Evolutionary conservation across 2,329 filamentous ascomycete genomes (phyloP).

Genomic region (Penicillium hordei): DNA sequence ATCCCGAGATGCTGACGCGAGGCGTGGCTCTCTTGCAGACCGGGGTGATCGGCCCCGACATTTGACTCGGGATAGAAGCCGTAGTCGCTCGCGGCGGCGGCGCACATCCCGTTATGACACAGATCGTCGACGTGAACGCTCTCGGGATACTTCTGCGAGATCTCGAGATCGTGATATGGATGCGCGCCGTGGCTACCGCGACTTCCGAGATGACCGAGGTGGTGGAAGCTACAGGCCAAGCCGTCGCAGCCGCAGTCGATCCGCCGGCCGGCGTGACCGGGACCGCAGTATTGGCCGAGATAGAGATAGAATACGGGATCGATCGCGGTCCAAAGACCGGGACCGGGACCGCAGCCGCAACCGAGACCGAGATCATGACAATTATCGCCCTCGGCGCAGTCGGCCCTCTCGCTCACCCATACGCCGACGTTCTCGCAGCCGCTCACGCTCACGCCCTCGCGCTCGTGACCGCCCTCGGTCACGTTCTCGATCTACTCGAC

Average conservation of each 20-base stretch:
- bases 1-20: constrained; percentile 30
- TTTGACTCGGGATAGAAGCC: constrained; percentile 29
- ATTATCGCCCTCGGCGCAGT: constrained; percentile 28
- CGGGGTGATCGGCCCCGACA: constrained; percentile 27
- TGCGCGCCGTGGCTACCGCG: constrained; percentile 34
- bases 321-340: constrained; percentile 22
- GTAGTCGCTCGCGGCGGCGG: constrained; percentile 33
- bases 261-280: constrained; percentile 27
- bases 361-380: constrained; percentile 25
- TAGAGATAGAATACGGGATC: constrained; percentile 16
- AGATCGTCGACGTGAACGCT: constrained; percentile 31
- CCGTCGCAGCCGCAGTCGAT: constrained; percentile 39
- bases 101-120: constrained; percentile 32
- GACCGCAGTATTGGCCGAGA: constrained; percentile 25
- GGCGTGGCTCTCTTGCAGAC: constrained; percentile 31
- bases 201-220: constrained; percentile 30
- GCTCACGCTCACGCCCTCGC: constrained; percentile 17
- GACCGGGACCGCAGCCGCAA: constrained; percentile 27
- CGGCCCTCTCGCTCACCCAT: constrained; percentile 28
- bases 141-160: constrained; percentile 30
- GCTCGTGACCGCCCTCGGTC: constrained; percentile 16
- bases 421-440: constrained; percentile 16
- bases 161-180: constrained; percentile 36
- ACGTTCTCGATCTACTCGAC: constrained; percentile 23
- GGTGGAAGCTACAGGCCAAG: constrained; percentile 35